Base-by-base conservation (phyloP, 106 monocot genomes). In the Hemerocallis citrina region DNA sequence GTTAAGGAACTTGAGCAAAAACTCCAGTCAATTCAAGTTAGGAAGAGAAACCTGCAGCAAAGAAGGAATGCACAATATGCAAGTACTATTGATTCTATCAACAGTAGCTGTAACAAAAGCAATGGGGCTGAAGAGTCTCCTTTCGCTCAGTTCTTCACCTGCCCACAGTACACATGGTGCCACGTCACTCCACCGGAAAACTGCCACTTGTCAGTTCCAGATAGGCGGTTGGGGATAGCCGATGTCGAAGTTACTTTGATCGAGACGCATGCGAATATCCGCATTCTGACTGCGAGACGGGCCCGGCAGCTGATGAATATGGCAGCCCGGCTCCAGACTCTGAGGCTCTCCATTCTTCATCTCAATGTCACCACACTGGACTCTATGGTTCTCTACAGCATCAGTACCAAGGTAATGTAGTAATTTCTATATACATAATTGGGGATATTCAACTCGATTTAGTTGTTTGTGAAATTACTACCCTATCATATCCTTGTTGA, bases 1-100 rank as follows among this genome's bases (percentile, higher is more conserved):
- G 96, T 96, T 34, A 96, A 96, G 69, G 96, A 91, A 70, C 74
- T 96, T 0, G 96, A 96, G 61, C 96, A 91, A 34, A 84, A 79
- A 11, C 84, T 91, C 17, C 96, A 96, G 57, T 96, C 81, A 0
- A 79, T 96, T 0, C 91, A 96, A 61, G 81, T 79, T 7, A 84
- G 88, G 30, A 91, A 91, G 64, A 74, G 80, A 64, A 72, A 65
- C 21, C 69, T 86, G 7, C 68, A 73, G 44, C 77, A 69, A 38
- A 43, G 67, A 12, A 56, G 57, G 31, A 50, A 50, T 36, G 15
- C 10, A n/a, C n/a, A n/a, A n/a, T n/a, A n/a, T n/a, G n/a, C 11
- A 62, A 45, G 30, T n/a, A 7, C 35, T 57, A 12, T 3, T 36
- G 34, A 47, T 22, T 49, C 9, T 10, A 14, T 7, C 33, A 39